Base-by-base conservation (phyloP, 164 flowering plant species). In the Magnolia officinalis region DNA sequence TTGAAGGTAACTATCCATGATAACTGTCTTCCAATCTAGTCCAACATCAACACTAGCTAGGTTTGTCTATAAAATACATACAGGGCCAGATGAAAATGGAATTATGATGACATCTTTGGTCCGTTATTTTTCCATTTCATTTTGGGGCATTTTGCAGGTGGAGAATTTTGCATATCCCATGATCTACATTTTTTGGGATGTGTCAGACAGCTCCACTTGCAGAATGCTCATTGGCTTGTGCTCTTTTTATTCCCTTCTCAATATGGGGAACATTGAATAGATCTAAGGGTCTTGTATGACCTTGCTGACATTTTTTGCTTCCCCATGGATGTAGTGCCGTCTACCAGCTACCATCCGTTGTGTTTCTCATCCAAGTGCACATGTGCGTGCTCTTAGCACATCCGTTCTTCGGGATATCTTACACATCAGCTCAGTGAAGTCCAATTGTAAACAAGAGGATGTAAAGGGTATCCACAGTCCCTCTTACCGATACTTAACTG, bases 221-320 rank as follows among this genome's bases (percentile, higher is more conserved):
- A 95, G 98, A 92, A 98, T 81, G 97, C 29, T 86, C 93, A 74
- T 86, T 97, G 67, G 95, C 98, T 29, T 92, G 95, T 8, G 74
- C 87, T 63, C 92, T 84, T n/a, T 95, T 98, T 23, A 23, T 23
- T 23, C 86, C 90, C 93, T 74, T 93, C 96, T 82, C 98, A 92
- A 83, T 96, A 93, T 74, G 93, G 98, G 82, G 98, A 97, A 16
- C 97, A 91, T 81, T 97, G 93, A 64, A 95, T 97, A 29, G 93
- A 97, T 29, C 88, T 95, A 49, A 95, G 98, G 89, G 89, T 78
- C n/a, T 95, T 97, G 23, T 23, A 23, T 0, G 24, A 23, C 24
- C 94, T 95, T 73, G 93, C 24, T 23, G 24, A 23, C 24, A 23
- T 23, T 23, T 23, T 93, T 97, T 1, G 91, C 88, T 58, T 87